Base-by-base conservation (phyloP, 352 stramenopile genomes). In the Phytopythium boreale region DNA sequence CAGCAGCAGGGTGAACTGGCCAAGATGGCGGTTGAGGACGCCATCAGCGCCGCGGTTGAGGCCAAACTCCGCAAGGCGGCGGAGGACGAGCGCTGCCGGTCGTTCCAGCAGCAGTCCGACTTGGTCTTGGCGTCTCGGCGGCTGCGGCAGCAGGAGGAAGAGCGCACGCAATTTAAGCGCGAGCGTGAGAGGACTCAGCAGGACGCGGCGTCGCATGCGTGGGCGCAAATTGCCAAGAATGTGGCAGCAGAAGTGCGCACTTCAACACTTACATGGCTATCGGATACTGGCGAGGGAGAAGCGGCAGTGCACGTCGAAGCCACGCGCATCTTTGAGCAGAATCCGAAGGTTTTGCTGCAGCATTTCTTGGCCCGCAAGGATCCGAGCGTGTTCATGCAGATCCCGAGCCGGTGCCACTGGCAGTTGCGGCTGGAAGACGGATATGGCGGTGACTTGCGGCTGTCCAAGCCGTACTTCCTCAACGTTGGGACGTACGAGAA, bases 391-490 rank as follows among this genome's bases (percentile, higher is more conserved):
- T 59, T 59, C 41, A 84, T 2, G 58, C 71, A n/a, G 69, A 86
- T 44, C 66, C 80, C 2, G 55, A 70, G 4, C 57, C 62, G 79
- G 0, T 92, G 84, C 63, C 68, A 58, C 5, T 92, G 82, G 81
- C 78, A 90, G 36, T 61, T 89, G 27, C 72, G 76, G 1, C 66
- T 92, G 4, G 69, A 76, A 65, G 80, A 88, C 20, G 78, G 79
- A 36, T 82, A 83, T 36, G 77, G 82, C 14, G 65, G 70, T 7
- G 66, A 72, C 22, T 63, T 61, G 31, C 46, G 62, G 14, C 74
- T 80, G n/a, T 75, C 84, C 34, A 90, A 92, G 49, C 70, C 81
- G 0, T 89, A 84, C 58, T 92, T 87, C 49, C 66, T 89, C 15
- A 87, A 92, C 66, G 70, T 57, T 0, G 70, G 86, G 59, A 88